Evolutionary conservation across 2,329 filamentous ascomycete species (phyloP).

Genomic region (Fusarium setosum): DNA sequence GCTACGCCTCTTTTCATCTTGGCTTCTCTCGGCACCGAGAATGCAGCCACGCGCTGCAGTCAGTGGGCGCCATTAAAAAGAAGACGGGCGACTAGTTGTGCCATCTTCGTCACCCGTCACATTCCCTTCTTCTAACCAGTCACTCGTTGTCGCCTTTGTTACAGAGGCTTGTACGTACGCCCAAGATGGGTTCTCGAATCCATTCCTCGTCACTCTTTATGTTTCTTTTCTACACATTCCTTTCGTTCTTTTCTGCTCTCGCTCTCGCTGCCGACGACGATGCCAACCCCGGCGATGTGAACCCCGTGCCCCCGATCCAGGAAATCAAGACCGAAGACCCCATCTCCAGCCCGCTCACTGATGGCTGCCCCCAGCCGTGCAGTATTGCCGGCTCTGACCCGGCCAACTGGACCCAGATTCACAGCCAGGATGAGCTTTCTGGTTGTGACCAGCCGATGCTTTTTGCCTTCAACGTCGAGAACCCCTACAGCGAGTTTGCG

Average conservation of each 20-base stretch:
- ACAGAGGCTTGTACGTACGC: neutral
- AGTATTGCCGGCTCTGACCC: constrained; percentile 32
- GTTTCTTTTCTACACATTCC: constrained; percentile 29
- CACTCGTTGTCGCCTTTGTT: constrained; percentile 1
- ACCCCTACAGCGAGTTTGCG: constrained; percentile 36
- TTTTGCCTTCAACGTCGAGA: constrained; percentile 38
- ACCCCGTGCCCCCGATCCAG: constrained; percentile 32
- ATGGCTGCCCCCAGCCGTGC: constrained; percentile 39
- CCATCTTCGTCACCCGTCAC: neutral
- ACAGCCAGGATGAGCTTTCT: constrained; percentile 34
- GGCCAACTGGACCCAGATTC: constrained; percentile 40
- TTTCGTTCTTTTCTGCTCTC: constrained; percentile 12
- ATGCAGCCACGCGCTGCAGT: neutral
- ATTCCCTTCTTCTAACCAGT: neutral
- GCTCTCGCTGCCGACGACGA: constrained; percentile 15
- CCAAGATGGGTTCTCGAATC: constrained; percentile 31
- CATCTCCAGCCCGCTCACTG: constrained; percentile 37
- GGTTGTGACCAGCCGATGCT: constrained; percentile 32
- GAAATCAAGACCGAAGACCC: constrained; percentile 40
- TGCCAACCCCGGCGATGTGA: constrained; percentile 29
- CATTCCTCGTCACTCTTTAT: constrained; percentile 37
- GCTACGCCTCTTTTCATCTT: constrained; percentile 23
- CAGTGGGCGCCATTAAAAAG: constrained; percentile 19
- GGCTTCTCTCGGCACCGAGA: neutral
- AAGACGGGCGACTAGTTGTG: neutral